These are phyloP conservation scores for Aspergillus intermedius DNA, from an alignment of 2,329 filamentous ascomycete species.

Conservation along the genomic window DNA sequence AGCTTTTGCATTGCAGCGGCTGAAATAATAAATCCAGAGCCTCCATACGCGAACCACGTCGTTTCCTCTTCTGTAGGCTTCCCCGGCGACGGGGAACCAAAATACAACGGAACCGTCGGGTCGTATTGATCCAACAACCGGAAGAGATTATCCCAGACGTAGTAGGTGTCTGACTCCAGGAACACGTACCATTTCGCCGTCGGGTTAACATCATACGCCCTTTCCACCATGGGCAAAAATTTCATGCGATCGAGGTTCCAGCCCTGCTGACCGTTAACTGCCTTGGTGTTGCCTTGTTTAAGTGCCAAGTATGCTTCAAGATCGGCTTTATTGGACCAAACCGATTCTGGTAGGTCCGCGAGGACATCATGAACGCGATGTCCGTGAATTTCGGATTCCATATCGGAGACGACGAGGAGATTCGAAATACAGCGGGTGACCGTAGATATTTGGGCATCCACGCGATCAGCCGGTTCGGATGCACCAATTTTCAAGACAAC, in stretches of 20 bases:
- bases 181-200: constrained; percentile 53
- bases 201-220: constrained; percentile 36
- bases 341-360: constrained; percentile 39
- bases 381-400: constrained; percentile 41
- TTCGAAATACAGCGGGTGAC: constrained; percentile 47
- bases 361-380: constrained; percentile 43
- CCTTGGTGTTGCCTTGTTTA: constrained; percentile 24
- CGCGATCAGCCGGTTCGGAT: constrained; percentile 36
- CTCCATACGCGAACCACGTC: constrained; percentile 46
- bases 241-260: constrained; percentile 53
- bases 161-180: constrained; percentile 52
- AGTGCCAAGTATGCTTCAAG: constrained; percentile 36
- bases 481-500: constrained; percentile 47
- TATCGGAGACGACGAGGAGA: constrained; percentile 48
- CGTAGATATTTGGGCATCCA: constrained; percentile 45
- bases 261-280: constrained; percentile 16
- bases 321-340: constrained; percentile 29
- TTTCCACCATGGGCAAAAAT: constrained; percentile 48
- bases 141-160: constrained; percentile 47
- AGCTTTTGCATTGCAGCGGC: constrained; percentile 38
- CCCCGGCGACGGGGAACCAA: constrained; percentile 28
- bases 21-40: constrained; percentile 47
- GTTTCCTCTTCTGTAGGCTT: constrained; percentile 46
- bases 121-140: constrained; percentile 47
- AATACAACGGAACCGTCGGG: constrained; percentile 40